These are phyloP conservation scores for Ascochyta lentis DNA, from an alignment of 2,329 filamentous ascomycete species.

Conservation along the genomic window DNA sequence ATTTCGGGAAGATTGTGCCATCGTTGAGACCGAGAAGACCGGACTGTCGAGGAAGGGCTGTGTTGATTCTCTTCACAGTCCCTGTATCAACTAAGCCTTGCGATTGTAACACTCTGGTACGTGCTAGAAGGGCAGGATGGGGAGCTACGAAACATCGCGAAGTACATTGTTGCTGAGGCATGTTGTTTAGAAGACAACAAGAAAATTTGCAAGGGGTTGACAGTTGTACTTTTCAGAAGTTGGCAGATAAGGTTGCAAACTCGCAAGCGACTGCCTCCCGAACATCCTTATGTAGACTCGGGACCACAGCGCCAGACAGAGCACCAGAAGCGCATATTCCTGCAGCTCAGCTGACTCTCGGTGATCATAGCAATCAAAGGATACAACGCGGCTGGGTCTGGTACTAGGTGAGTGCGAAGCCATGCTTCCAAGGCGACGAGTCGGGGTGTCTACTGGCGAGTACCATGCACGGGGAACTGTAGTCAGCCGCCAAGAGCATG, in stretches of 20 bases:
- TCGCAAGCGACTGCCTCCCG: not conserved
- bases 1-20: conserved; percentile 30
- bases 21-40: conserved; percentile 28
- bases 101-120: conserved; percentile 5
- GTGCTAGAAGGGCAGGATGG: conserved; percentile 26
- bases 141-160: conserved; percentile 28
- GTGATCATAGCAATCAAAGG: not conserved
- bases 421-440: not conserved
- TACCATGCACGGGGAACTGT: not conserved
- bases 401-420: not conserved
- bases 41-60: conserved; percentile 2
- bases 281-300: not conserved
- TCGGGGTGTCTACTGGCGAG: not conserved
- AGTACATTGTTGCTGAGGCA: conserved; percentile 20
- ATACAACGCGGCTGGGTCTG: not conserved
- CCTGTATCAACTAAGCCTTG: conserved; percentile 8
- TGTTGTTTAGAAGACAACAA: not conserved
- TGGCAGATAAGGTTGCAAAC: not conserved
- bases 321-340: too few relatives aligned
- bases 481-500: not conserved
- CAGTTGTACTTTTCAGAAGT: too few relatives aligned
- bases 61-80: not conserved
- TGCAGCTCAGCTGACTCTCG: not conserved
- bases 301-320: not conserved
- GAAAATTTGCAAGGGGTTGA: not conserved